Percentiles rank a stretch among this genome's conserved stretches.
Conservation (phyloP, 768 basidiomycete species). For the Trametes cinnabarina region DNA sequence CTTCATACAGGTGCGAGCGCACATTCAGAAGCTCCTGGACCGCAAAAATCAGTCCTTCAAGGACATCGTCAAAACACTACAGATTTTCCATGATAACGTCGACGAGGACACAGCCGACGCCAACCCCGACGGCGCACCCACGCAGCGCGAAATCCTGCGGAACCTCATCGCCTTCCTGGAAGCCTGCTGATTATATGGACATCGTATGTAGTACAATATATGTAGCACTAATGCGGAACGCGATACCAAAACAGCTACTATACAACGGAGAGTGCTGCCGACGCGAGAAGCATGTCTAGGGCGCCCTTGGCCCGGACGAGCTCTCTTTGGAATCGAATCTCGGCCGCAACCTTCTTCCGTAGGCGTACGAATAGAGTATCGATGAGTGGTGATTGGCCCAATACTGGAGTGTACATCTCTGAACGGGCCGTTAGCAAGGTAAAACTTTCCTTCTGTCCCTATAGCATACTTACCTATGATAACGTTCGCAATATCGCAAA, state of each 20-base stretch:
- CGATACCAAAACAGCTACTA: not conserved
- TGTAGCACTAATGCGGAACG: conserved; percentile 8
- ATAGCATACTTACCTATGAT: conserved; percentile 67
- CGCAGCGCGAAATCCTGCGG: conserved; percentile 66
- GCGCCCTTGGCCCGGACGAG: conserved; percentile 80
- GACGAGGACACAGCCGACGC: conserved; percentile 47
- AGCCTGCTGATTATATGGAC: conserved; percentile 30
- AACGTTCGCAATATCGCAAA: conserved; percentile 73
- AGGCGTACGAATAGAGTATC: conserved; percentile 82
- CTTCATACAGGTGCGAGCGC: conserved; percentile 63
- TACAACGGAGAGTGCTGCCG: conserved; percentile 39
- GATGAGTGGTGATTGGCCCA: conserved; percentile 93
- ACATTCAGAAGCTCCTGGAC: conserved; percentile 71
- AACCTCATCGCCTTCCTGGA: conserved; percentile 65
- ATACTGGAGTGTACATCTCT: conserved; percentile 90
- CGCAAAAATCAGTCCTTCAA: conserved; percentile 69
- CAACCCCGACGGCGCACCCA: conserved; percentile 40
- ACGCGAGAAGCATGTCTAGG: conserved; percentile 84
- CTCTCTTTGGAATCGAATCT: conserved; percentile 87
- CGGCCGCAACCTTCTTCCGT: conserved; percentile 79
- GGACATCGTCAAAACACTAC: conserved; percentile 70
- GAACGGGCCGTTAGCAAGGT: not conserved
- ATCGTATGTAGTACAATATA: conserved; percentile 14
- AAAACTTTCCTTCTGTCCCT: not conserved
- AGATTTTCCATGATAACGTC: conserved; percentile 70